A percentile compares a stretch with the other conserved stretches of the same genome.
phyloP scores from a whole-genome alignment of 768 basidiomycete species.

The Boletus insuetus region DNA sequence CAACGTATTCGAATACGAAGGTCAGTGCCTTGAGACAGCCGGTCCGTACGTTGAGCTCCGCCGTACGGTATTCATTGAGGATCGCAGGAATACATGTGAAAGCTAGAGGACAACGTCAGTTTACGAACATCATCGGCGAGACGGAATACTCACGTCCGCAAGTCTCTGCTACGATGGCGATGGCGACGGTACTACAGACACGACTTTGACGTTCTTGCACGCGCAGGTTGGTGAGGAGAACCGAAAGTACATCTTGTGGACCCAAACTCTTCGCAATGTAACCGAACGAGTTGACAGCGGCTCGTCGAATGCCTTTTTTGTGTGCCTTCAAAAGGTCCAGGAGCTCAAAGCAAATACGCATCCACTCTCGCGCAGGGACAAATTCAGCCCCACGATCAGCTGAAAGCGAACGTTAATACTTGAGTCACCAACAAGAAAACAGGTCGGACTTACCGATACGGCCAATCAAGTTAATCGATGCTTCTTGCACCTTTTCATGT shows the following conservation, averaged over 20 bases:
- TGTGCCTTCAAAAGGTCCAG: constrained; percentile 97
- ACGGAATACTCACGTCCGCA: constrained; percentile 57
- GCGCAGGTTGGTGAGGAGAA: constrained; percentile 92
- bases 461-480: constrained; percentile 98
- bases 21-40: constrained; percentile 98
- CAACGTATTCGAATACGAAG: constrained; percentile 99
- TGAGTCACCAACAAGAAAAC: neutral
- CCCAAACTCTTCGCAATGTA: constrained; percentile 99
- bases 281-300: constrained; percentile 98
- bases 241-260: constrained; percentile 95
- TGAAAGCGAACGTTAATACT: constrained; percentile 16
- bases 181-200: constrained; percentile 97
- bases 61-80: constrained; percentile 96
- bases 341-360: constrained; percentile 99
- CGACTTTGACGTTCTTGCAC: constrained; percentile 99
- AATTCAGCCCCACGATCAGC: constrained; percentile 99
- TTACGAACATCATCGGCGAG: neutral
- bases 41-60: constrained; percentile 97
- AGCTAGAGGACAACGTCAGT: constrained; percentile 40
- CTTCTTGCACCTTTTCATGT: constrained; percentile 99
- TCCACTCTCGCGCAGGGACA: constrained; percentile 98
- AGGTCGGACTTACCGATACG: constrained; percentile 62
- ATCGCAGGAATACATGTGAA: constrained; percentile 99
- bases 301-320: constrained; percentile 98
- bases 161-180: constrained; percentile 93